These are phyloP conservation scores for Harrya chromipes DNA, from an alignment of 768 basidiomycete species.

Conservation along the genomic window DNA sequence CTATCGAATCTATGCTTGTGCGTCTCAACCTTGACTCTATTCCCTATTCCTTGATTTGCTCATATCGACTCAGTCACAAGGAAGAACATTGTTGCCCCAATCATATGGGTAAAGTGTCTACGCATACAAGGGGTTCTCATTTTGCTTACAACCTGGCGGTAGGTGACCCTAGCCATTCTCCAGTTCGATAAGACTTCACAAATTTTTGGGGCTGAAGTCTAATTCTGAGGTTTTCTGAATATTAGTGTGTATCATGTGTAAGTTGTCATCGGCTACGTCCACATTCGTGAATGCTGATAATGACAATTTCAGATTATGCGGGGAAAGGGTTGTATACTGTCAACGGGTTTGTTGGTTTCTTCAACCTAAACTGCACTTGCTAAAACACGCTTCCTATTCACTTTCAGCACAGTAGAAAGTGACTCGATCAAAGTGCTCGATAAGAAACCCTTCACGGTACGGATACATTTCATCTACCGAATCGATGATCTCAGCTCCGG, in stretches of 20 bases:
- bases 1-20: constrained; percentile 13
- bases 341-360: no score
- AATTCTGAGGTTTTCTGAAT: neutral
- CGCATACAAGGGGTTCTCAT: no score
- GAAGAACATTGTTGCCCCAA: neutral
- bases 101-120: neutral
- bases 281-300: neutral
- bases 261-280: neutral
- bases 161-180: neutral
- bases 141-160: neutral
- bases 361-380: no score
- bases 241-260: neutral
- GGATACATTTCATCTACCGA: neutral
- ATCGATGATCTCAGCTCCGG: neutral
- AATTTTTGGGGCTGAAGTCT: neutral
- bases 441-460: neutral
- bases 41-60: neutral
- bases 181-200: neutral
- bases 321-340: no score
- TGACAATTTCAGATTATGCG: neutral
- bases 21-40: neutral
- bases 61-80: neutral
- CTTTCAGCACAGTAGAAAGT: neutral
- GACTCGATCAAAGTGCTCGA: no score
- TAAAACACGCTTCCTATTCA: no score